Evolutionary conservation across 306 rosid genomes (phyloP).

Genomic region (Psophocarpus tetragonolobus): DNA sequence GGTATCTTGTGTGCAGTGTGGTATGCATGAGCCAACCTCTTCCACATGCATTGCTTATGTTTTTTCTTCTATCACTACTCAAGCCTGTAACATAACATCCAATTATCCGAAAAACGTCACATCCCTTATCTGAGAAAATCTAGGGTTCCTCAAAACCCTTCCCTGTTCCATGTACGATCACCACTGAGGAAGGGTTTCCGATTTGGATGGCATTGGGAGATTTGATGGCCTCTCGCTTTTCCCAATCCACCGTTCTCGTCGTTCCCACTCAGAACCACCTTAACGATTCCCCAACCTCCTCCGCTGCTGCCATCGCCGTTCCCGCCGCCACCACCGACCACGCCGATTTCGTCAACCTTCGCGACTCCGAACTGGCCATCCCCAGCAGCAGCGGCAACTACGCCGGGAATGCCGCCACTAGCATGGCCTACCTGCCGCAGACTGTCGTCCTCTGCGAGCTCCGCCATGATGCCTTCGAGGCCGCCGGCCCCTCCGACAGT

Average conservation of each 20-base stretch:
- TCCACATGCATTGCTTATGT: too few relatives aligned
- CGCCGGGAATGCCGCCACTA: constrained; percentile 64
- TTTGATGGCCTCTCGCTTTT: constrained; percentile 90
- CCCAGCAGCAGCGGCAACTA: constrained; percentile 57
- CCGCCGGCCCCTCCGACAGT: constrained; percentile 71
- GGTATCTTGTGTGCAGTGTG: too few relatives aligned
- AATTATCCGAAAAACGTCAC: too few relatives aligned
- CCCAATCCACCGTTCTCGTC: constrained; percentile 75
- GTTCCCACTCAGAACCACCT: constrained; percentile 61
- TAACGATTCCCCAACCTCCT: constrained; percentile 15
- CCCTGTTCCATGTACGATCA: constrained; percentile 44
- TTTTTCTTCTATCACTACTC: too few relatives aligned
- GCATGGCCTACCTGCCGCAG: constrained; percentile 86
- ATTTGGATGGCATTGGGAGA: constrained; percentile 99
- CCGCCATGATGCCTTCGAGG: constrained; percentile 91
- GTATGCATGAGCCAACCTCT: too few relatives aligned
- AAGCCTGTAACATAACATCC: too few relatives aligned
- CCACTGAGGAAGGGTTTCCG: constrained; percentile 35
- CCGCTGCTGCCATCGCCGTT: background rate
- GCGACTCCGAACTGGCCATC: constrained; percentile 73
- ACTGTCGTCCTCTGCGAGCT: constrained; percentile 70
- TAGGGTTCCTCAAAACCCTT: constrained; percentile 44
- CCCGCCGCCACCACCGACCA: background rate
- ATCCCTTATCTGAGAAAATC: background rate
- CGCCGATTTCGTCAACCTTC: constrained; percentile 26